Evolutionary conservation across 2,329 filamentous ascomycete species (phyloP), one percentile per base, ranked within the genome.

Genomic region (Pseudofabraea citricarpa): DNA sequence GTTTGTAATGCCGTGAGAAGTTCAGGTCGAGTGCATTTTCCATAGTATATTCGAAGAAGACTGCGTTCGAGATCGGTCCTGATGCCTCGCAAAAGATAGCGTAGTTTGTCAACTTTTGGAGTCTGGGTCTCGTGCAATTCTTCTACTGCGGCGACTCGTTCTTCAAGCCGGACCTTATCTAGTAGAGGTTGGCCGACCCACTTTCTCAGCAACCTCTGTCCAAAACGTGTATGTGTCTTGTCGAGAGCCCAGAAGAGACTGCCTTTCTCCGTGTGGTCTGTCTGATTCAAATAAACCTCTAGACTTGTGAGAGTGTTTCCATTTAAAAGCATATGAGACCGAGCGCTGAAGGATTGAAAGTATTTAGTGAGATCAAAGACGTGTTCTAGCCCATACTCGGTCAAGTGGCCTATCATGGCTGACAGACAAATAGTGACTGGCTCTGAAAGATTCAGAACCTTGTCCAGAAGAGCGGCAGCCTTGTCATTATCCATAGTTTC

Each of bases 361-460:
- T 97, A 95, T 56, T 95, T 95, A 2, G 93, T 97, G 33, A 98
- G 70, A 57, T 95, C 86, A 56, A 98, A 95, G 41, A 98, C 88
- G 68, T 97, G 90, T 63, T 97, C 86, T 16, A 98, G 73, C 1
- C 90, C 90, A 61, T 96, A 98, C 52, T 95, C 90, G 15, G 81
- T 83, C 55, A 98, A 72, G 58, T 98, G 90, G 1, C 78, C 87
- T 55, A 98, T 97, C 90, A 98, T 96, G 9, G 90, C 87, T 4
- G 93, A 96, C 12, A 98, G 74, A 64, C 93, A 98, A 31, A 95
- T 82, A 0, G 86, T 95, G 27, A 95, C 88, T 33, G 85, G 75
- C 56, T 95, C 88, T 0, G 91, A 85, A 10, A 98, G 74, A 50
- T 82, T 83, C 44, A 97, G 73, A 24, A 96, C 88, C 56, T 89